phyloP scores from a whole-genome alignment of 2,329 filamentous ascomycete genomes.

The Penicillium sp. region DNA sequence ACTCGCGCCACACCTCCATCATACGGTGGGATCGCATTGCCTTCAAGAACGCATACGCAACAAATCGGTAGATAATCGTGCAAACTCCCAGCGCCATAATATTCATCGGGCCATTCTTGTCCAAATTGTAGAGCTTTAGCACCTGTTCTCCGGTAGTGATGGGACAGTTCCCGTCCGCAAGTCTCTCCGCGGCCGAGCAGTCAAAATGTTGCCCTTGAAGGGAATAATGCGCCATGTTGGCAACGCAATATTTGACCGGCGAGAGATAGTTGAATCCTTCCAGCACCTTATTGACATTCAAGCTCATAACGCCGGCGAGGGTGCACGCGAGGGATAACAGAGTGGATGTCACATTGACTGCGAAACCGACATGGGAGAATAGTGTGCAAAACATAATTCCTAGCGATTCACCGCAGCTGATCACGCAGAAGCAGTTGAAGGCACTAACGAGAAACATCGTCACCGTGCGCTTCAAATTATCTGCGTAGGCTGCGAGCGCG shows the following conservation, averaged over 20 bases:
- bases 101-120: constrained; percentile 62
- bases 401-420: constrained; percentile 71
- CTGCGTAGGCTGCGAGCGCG: constrained; percentile 62
- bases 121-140: constrained; percentile 65
- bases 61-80: constrained; percentile 63
- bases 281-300: constrained; percentile 67
- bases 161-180: constrained; percentile 63
- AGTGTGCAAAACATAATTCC: constrained; percentile 81
- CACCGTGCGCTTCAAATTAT: constrained; percentile 63
- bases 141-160: constrained; percentile 68
- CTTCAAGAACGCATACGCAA: constrained; percentile 45
- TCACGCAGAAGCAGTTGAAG: constrained; percentile 71
- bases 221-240: constrained; percentile 66
- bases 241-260: constrained; percentile 70
- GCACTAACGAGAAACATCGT: constrained; percentile 67
- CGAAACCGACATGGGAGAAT: constrained; percentile 73
- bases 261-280: constrained; percentile 68
- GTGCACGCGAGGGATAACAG: constrained; percentile 69
- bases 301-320: constrained; percentile 70
- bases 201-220: constrained; percentile 62
- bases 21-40: constrained; percentile 23
- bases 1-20: constrained; percentile 24
- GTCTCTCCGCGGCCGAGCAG: constrained; percentile 60
- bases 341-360: constrained; percentile 70
- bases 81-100: constrained; percentile 64